Evolutionary conservation across 768 basidiomycete species (phyloP).

Genomic region (Crucibulum laeve): DNA sequence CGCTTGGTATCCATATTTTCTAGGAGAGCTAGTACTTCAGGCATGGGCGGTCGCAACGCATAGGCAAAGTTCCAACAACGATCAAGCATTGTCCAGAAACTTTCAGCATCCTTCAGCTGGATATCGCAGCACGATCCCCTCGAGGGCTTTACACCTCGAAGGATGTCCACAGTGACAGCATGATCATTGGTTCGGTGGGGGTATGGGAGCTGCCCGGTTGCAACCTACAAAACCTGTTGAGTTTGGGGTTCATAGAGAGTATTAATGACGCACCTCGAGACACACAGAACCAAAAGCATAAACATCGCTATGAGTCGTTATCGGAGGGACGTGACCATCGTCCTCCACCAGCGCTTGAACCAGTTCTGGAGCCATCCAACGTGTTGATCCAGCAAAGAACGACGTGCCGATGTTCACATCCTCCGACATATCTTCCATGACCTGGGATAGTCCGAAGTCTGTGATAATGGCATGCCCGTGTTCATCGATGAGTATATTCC

Average conservation of each 20-base stretch:
- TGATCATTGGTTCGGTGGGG: constrained; percentile 50
- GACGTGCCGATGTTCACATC: constrained; percentile 33
- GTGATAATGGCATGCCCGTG: constrained; percentile 50
- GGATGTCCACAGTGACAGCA: constrained; percentile 50
- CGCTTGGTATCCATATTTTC: constrained; percentile 17
- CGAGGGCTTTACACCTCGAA: constrained; percentile 46
- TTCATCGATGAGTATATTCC: constrained; percentile 53
- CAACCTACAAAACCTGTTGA: constrained; percentile 28
- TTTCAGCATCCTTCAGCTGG: constrained; percentile 22
- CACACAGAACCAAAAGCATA: constrained; percentile 58
- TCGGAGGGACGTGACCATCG: constrained; percentile 31
- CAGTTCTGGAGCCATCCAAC: constrained; percentile 60
- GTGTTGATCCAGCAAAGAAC: constrained; percentile 41
- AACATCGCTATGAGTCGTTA: constrained; percentile 53
- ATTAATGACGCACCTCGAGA: constrained; percentile 39
- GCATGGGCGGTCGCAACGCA: constrained; percentile 38
- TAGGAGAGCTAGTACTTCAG: constrained; percentile 25
- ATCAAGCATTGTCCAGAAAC: constrained; percentile 41
- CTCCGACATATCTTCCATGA: constrained; percentile 46
- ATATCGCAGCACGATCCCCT: constrained; percentile 24
- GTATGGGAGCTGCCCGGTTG: constrained; percentile 48
- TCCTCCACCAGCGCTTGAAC: constrained; percentile 48
- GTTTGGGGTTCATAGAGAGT: neutral
- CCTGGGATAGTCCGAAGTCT: constrained; percentile 59
- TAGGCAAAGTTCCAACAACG: constrained; percentile 40